phyloP scores from a whole-genome alignment of 257 asterid species.

The Solanum virginianum region DNA sequence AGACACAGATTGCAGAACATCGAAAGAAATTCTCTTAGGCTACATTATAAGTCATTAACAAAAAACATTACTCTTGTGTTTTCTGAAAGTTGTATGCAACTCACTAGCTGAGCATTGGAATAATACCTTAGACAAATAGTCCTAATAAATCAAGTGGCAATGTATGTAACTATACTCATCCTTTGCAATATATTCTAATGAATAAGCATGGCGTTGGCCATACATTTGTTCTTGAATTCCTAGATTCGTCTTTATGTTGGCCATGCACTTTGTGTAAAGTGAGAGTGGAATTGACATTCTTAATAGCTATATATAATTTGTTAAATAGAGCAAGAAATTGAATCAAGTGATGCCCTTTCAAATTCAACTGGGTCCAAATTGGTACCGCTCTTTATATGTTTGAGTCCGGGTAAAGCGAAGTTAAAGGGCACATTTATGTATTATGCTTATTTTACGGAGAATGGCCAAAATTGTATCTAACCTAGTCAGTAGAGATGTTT shows the following conservation, averaged over 20 bases:
- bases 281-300: neutral
- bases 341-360: too few relatives aligned
- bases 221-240: neutral
- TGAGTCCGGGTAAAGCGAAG: neutral
- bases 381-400: too few relatives aligned
- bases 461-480: neutral
- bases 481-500: neutral
- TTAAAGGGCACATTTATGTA: neutral
- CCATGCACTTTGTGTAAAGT: neutral
- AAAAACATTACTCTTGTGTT: neutral
- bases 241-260: too few relatives aligned
- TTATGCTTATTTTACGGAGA: neutral
- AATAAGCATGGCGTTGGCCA: neutral
- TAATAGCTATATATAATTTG: neutral
- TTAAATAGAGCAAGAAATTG: too few relatives aligned
- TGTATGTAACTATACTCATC: neutral
- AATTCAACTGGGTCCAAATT: too few relatives aligned
- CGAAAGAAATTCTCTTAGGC: neutral
- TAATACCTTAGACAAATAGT: neutral
- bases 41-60: neutral
- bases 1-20: neutral
- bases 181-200: neutral
- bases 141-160: neutral
- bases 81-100: neutral
- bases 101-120: neutral